These are phyloP conservation scores for Castanopsis chinensis DNA, from an alignment of 306 rosid genomes.

Conservation along the genomic window DNA sequence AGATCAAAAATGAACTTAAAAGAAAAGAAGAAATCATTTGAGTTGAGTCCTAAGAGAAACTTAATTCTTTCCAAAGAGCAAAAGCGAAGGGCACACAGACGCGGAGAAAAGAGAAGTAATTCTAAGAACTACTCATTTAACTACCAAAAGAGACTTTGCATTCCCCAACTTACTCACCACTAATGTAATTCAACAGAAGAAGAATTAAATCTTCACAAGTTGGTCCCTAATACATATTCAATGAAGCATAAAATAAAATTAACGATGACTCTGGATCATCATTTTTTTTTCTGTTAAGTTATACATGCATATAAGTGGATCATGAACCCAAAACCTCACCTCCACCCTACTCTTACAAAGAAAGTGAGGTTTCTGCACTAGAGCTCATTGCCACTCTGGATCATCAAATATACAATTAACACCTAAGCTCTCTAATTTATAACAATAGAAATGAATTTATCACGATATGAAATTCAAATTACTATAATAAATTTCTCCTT, in stretches of 20 bases:
- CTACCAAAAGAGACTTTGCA: background rate
- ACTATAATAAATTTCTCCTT: background rate
- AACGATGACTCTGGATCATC: background rate
- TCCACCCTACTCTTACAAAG: too few species aligned
- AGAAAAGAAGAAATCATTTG: conserved; percentile 3
- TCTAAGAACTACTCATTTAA: background rate
- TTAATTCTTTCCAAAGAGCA: background rate
- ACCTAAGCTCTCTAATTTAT: background rate
- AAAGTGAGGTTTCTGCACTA: too few species aligned
- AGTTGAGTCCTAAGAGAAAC: background rate
- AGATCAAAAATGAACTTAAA: conserved; percentile 33
- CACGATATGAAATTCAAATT: background rate
- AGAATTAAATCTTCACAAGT: background rate
- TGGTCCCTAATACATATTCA: background rate
- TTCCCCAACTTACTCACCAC: background rate
- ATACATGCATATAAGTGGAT: too few species aligned
- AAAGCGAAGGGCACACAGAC: background rate
- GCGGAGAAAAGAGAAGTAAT: background rate
- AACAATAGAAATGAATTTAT: background rate
- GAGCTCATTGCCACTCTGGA: too few species aligned
- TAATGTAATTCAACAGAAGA: background rate
- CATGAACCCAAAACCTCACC: too few species aligned
- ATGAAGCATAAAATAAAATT: background rate
- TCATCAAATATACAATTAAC: background rate
- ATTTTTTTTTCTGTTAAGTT: too few species aligned